Percentiles rank a stretch among this genome's conserved stretches.
Evolutionary conservation across 176 grass and related monocot species (phyloP).

Genomic region (Phoenix roebelenii): DNA sequence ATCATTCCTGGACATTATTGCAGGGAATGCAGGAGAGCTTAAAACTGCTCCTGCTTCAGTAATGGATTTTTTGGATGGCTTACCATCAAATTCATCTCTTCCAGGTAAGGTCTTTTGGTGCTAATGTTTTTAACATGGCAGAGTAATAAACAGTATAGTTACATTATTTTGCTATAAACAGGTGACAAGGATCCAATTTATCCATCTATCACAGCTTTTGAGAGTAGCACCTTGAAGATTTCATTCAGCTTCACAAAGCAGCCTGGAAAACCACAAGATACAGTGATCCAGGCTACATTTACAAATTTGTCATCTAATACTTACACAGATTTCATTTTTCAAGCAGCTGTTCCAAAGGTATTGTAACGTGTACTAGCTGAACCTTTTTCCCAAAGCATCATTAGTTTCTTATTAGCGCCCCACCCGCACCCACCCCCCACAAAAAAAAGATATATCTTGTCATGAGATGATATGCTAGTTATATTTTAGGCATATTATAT

Average conservation of each 20-base stretch:
- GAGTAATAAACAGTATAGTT: neutral
- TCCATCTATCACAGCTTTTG: slow-evolving; percentile 72
- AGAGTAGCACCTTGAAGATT: slow-evolving; percentile 75
- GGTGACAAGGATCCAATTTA: slow-evolving; percentile 36
- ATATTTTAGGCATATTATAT: no score
- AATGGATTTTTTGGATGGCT: slow-evolving; percentile 80
- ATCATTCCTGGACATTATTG: slow-evolving; percentile 7
- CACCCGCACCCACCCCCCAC: no score
- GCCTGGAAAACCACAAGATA: slow-evolving; percentile 67
- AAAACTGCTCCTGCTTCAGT: slow-evolving; percentile 50
- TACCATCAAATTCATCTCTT: slow-evolving; percentile 50
- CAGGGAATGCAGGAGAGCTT: slow-evolving; percentile 29
- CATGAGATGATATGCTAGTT: no score
- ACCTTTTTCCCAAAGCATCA: neutral
- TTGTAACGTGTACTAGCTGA: neutral
- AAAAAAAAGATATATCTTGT: no score
- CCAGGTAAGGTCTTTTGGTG: slow-evolving; percentile 27
- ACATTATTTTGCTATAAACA: slow-evolving; percentile 19
- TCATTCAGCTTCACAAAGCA: slow-evolving; percentile 78
- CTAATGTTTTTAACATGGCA: neutral
- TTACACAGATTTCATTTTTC: slow-evolving; percentile 85
- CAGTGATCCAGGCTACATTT: slow-evolving; percentile 54
- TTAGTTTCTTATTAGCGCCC: no score
- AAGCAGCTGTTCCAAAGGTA: slow-evolving; percentile 99
- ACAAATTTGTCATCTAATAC: slow-evolving; percentile 73